Conservation (phyloP, 2,329 filamentous ascomycete genomes). For the Sporothrix pseudoabietina region DNA sequence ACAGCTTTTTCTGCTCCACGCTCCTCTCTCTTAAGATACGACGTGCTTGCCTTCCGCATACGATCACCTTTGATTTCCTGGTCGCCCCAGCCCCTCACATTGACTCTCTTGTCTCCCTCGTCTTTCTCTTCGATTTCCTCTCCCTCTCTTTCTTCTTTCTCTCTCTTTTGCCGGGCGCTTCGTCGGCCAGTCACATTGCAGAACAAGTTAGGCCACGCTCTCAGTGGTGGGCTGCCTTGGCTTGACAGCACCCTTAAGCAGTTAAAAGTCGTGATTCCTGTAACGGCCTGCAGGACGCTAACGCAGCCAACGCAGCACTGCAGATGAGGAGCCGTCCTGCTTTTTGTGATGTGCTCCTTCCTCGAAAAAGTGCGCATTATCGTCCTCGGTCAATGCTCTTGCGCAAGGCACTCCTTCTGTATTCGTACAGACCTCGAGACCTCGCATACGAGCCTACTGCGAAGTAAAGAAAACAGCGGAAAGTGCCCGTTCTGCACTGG, state of each 20-base stretch:
- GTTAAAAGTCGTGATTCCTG: slow-evolving; percentile 9
- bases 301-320: slow-evolving; percentile 26
- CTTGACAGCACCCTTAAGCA: background rate
- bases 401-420: background rate
- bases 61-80: background rate
- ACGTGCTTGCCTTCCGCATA: background rate
- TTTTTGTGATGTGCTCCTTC: background rate
- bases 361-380: background rate
- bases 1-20: background rate
- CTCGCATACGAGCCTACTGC: no score
- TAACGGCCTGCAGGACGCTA: slow-evolving; percentile 28
- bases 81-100: no score
- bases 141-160: background rate
- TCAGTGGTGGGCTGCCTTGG: slow-evolving; percentile 17
- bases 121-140: background rate
- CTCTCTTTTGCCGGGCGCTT: slow-evolving; percentile 29
- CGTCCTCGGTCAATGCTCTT: background rate
- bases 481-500: background rate
- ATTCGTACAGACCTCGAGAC: background rate
- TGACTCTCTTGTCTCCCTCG: background rate
- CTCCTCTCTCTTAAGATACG: background rate
- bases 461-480: background rate
- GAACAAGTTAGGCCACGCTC: background rate
- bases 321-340: slow-evolving; percentile 11
- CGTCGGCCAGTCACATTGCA: slow-evolving; percentile 29